Base-by-base conservation (phyloP, 176 grass and related monocot species). In the Pontederia crassipes region DNA sequence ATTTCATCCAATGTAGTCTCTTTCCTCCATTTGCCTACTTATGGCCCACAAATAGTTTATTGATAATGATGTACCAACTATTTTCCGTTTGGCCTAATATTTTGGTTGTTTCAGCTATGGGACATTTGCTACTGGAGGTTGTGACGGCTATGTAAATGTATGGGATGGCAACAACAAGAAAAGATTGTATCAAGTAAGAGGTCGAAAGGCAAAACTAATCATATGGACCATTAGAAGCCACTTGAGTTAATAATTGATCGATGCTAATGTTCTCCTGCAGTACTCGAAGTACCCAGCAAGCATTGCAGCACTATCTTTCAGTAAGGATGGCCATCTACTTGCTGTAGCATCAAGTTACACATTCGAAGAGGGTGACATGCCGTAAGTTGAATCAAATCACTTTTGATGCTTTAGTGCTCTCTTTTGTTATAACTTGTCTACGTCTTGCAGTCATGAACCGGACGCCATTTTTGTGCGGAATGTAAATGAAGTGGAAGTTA, bases 101-200 rank as follows among this genome's bases (percentile, higher is more conserved):
- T 47, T 14, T 62, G 58, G 8, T 26, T 67, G 17, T 15, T 64
- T 74, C 71, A 98, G 93, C 77, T 98, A 92, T 63, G 93, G 93
- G 48, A 98, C 93, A 26, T 98, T 98, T 92, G 87, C 93, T 48
- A 98, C 93, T 4, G 93, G 93, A 53, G 93, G 93, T 10, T 88
- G 84, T 58, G 93, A 98, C 58, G 87, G 93, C 57, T 98, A 79
- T 83, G 93, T 98, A n/a, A 98, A 98, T 71, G 87, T 98, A n/a
- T 98, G 93, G 93, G 93, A 98, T 71, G 93, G 93, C 48, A 83
- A 69, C 66, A 98, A 98, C 74, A 98, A 98, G 83, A 98, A 92
- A 80, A 77, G 93, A 62, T 69, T 98, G 28, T 98, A 92, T 75
- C 93, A 98, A 84, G 93, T 98, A 88, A 71, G 56, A 60, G 48